A percentile compares a stretch with the other conserved stretches of the same genome.
Conservation (phyloP, 2,329 filamentous ascomycete species). For the Huntiella savannae region DNA sequence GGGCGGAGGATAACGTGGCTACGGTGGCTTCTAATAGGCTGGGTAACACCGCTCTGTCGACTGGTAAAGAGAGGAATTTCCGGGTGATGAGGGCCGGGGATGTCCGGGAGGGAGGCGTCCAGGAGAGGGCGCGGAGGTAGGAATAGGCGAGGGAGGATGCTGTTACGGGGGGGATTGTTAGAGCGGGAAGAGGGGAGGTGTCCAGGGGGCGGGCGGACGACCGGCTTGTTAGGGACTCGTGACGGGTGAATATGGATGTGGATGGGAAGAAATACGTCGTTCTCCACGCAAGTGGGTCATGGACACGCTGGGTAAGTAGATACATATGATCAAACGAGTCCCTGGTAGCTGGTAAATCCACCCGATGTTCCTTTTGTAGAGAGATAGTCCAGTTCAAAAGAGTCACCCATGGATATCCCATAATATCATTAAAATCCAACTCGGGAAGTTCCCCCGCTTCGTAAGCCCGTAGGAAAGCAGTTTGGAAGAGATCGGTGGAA, state of each 20-base stretch:
- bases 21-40: conserved; percentile 29
- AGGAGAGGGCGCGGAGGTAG: conserved; percentile 40
- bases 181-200: not conserved
- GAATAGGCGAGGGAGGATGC: conserved; percentile 30
- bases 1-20: conserved; percentile 27
- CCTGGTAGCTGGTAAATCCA: conserved; percentile 5
- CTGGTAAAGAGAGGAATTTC: conserved; percentile 32
- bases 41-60: conserved; percentile 16
- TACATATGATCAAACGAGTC: conserved; percentile 4
- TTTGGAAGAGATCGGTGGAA: conserved; percentile 41
- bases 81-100: conserved; percentile 27
- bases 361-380: conserved; percentile 17
- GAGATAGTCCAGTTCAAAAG: conserved; percentile 49
- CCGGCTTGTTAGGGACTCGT: conserved; percentile 33
- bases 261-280: conserved; percentile 36
- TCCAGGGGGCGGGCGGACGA: conserved; percentile 21
- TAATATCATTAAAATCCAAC: conserved; percentile 43
- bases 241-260: conserved; percentile 36
- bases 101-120: conserved; percentile 31
- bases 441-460: conserved; percentile 38
- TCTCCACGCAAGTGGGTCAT: conserved; percentile 26
- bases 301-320: conserved; percentile 14
- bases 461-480: conserved; percentile 46
- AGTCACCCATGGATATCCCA: conserved; percentile 47
- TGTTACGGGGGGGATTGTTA: conserved; percentile 6